A percentile compares a stretch with the other conserved stretches of the same genome.
Conservation (phyloP, 1,284 basidiomycete species). For the Sporisorium iseilematis-ciliati region DNA sequence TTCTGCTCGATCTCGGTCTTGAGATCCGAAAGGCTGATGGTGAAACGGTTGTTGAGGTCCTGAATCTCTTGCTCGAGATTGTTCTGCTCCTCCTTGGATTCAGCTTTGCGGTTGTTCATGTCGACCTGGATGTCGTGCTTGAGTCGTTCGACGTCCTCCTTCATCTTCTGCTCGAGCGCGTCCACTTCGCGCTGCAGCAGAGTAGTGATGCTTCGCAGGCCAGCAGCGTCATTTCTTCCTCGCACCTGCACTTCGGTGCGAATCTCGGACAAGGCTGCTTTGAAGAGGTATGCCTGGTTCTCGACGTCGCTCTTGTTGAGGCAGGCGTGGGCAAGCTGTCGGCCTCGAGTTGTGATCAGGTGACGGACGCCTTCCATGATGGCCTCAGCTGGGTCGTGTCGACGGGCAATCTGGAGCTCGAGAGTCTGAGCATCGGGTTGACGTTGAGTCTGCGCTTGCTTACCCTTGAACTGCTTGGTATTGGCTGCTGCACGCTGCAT, state of each 20-base stretch:
- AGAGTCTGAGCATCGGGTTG: conserved; percentile 20
- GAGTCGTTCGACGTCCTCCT: conserved; percentile 87
- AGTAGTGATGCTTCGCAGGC: conserved; percentile 80
- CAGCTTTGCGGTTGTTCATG: conserved; percentile 91
- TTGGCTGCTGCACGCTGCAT: conserved; percentile 16
- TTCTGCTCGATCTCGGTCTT: conserved; percentile 69
- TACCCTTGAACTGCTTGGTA: conserved; percentile 20
- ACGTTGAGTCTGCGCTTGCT: conserved; percentile 23
- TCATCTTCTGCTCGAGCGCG: conserved; percentile 87
- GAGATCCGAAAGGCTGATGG: conserved; percentile 68
- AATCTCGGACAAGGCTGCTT: conserved; percentile 90
- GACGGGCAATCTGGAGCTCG: conserved; percentile 36
- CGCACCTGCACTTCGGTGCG: conserved; percentile 86
- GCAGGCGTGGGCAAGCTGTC: conserved; percentile 80
- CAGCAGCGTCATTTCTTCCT: conserved; percentile 85
- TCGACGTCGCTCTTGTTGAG: conserved; percentile 82
- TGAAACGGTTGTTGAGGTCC: conserved; percentile 73
- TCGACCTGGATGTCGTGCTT: conserved; percentile 98
- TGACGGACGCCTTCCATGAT: conserved; percentile 88
- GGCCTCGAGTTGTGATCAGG: conserved; percentile 81
- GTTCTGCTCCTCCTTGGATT: conserved; percentile 89
- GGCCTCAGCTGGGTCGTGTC: conserved; percentile 66
- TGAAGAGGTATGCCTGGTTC: conserved; percentile 88
- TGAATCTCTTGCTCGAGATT: conserved; percentile 88
- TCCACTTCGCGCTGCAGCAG: conserved; percentile 90